These are phyloP conservation scores for Phaeoacremonium minimum DNA, from an alignment of 2,329 filamentous ascomycete genomes.

Conservation along the genomic window DNA sequence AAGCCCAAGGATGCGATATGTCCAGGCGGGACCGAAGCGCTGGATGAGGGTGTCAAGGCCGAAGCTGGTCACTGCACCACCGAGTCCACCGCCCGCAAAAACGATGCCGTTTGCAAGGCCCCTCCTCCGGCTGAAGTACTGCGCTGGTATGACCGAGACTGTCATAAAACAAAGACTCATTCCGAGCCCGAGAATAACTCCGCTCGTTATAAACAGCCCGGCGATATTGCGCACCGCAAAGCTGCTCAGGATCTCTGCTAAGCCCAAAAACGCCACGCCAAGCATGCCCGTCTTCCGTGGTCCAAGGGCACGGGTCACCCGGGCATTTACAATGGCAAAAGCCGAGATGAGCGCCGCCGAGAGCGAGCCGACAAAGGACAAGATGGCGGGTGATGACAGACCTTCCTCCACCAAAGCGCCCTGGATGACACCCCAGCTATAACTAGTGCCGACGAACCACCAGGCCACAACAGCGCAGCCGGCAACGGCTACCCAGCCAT, in stretches of 20 bases:
- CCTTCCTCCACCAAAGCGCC: conserved; percentile 45
- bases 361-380: conserved; percentile 56
- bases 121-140: conserved; percentile 40
- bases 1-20: conserved; percentile 49
- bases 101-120: conserved; percentile 43
- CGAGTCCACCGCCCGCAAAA: conserved; percentile 39
- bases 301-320: conserved; percentile 46
- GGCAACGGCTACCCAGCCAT: conserved; percentile 51
- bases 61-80: conserved; percentile 39
- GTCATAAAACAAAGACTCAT: conserved; percentile 34
- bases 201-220: conserved; percentile 42
- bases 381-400: conserved; percentile 42
- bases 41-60: conserved; percentile 33
- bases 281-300: conserved; percentile 38
- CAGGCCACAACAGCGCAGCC: conserved; percentile 47
- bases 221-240: conserved; percentile 39
- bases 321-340: conserved; percentile 46
- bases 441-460: conserved; percentile 52
- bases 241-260: conserved; percentile 41
- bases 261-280: conserved; percentile 45
- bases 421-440: conserved; percentile 59
- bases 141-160: conserved; percentile 34
- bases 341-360: conserved; percentile 44
- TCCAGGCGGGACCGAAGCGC: conserved; percentile 41
- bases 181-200: conserved; percentile 21